Evolutionary conservation across 306 rosid genomes (phyloP).

Genomic region (Canavalia gladiata): DNA sequence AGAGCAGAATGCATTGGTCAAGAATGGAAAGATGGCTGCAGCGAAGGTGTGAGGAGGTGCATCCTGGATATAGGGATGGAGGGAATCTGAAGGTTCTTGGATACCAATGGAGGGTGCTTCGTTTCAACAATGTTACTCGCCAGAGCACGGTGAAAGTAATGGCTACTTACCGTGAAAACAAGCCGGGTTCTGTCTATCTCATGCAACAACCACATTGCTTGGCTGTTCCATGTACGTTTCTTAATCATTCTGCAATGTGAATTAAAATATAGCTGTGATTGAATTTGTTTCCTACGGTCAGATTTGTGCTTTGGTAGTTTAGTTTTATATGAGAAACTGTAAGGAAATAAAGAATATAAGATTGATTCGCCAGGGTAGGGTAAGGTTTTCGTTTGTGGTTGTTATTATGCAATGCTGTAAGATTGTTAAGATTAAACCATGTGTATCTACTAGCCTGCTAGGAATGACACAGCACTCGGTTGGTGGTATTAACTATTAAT

Average conservation of each 20-base stretch:
- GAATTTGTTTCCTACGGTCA: neutral
- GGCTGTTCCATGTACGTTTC: conserved; percentile 87
- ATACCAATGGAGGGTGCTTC: conserved; percentile 92
- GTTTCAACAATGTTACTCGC: conserved; percentile 82
- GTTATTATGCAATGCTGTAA: neutral
- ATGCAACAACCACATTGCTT: conserved; percentile 94
- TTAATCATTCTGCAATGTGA: conserved; percentile 9
- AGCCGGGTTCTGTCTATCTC: conserved; percentile 62
- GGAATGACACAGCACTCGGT: neutral
- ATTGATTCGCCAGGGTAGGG: neutral
- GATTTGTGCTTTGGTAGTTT: conserved; percentile 1
- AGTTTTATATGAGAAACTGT: neutral
- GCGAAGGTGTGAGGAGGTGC: conserved; percentile 64
- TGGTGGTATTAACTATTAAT: neutral
- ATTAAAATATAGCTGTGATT: neutral
- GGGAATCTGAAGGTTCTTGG: conserved; percentile 74
- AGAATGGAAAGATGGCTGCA: conserved; percentile 75
- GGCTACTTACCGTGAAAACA: conserved; percentile 64
- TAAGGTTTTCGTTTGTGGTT: conserved; percentile 6
- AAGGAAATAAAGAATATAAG: conserved; percentile 2
- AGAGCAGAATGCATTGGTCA: conserved; percentile 72
- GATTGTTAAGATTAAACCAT: neutral
- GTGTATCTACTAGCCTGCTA: neutral
- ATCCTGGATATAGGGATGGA: conserved; percentile 49
- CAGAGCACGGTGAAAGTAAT: conserved; percentile 85